These are phyloP conservation scores for Cytospora schulzeri DNA, from an alignment of 2,329 filamentous ascomycete species.

Conservation along the genomic window DNA sequence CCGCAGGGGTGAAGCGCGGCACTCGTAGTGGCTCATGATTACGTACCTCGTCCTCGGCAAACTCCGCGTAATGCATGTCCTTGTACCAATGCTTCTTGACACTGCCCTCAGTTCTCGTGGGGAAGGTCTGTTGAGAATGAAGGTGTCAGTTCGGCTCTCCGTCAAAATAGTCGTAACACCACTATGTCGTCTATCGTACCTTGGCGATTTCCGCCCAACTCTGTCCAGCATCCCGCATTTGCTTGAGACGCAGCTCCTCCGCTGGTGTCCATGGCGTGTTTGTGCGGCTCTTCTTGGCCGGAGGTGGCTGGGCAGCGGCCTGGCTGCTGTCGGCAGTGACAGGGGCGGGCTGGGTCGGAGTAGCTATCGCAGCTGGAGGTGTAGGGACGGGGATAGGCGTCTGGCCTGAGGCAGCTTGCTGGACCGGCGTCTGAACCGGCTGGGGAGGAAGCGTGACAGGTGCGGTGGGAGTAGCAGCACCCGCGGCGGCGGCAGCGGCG, in stretches of 20 bases:
- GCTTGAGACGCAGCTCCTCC: constrained; percentile 89
- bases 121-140: constrained; percentile 86
- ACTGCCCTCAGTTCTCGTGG: constrained; percentile 89
- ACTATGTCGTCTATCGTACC: constrained; percentile 51
- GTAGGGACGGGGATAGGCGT: constrained; percentile 37
- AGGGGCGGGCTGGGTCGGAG: constrained; percentile 31
- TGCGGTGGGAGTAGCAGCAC: constrained; percentile 39
- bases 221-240: constrained; percentile 88
- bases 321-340: constrained; percentile 37
- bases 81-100: constrained; percentile 99
- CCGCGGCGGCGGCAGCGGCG: constrained; percentile 35
- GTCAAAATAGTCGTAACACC: neutral
- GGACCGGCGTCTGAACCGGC: constrained; percentile 41
- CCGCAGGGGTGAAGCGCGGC: constrained; percentile 7
- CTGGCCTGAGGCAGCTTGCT: constrained; percentile 31
- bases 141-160: constrained; percentile 24
- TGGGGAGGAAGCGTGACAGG: constrained; percentile 37
- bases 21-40: constrained; percentile 29
- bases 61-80: constrained; percentile 99
- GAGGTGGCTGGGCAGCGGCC: constrained; percentile 48
- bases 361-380: constrained; percentile 33
- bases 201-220: constrained; percentile 99
- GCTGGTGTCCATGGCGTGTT: constrained; percentile 98
- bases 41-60: constrained; percentile 91
- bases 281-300: constrained; percentile 90